Evolutionary conservation across 2,329 filamentous ascomycete genomes (phyloP), one percentile per base, ranked within the genome.

Genomic region (Fusarium musae): DNA sequence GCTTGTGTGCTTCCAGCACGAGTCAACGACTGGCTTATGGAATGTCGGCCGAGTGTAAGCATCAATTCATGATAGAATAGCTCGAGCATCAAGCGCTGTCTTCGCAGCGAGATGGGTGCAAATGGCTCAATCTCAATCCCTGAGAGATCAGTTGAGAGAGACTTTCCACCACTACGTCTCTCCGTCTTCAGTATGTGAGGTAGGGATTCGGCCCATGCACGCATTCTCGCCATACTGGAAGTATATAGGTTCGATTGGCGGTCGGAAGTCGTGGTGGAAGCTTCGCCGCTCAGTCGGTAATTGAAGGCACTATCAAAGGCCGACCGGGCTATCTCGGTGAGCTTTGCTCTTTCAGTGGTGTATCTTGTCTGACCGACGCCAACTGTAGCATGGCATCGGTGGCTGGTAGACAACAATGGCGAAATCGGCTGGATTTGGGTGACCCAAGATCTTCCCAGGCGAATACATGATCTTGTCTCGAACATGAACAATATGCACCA

Each of bases 221-320:
- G 32, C 1, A 62, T 17, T 5, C 4, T 58, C 0, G 39, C 5
- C 40, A 62, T 58, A 1, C 26, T 17, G 1, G 9, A 10, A 21
- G 13, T 17, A 11, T 6, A 17, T 3, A 3, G 21, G 2, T 5
- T 46, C 11, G 16, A 2, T 5, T 0, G 49, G 3, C 7, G 6
- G 1, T 3, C 5, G 2, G 7, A 9, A 2, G 11, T 5, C 2
- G 8, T 8, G 1, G 0, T 49, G 1, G 2, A 2, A 54, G 7
- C 6, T 17, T 12, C 3, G 5, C 13, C 7, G 2, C 1, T 39
- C 3, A 12, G 4, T 4, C 23, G 8, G 9, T 5, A 2, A 4
- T 30, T 7, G 1, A 57, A 30, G 1, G n/a, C 4, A 16, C 19
- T 4, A 9, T 58, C 21, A 2, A 44, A 58, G 2, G 12, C 21